Evolutionary conservation across 2,329 filamentous ascomycete species (phyloP), one percentile per base, ranked within the genome.

Genomic region (Pseudogymnoascus sp.): DNA sequence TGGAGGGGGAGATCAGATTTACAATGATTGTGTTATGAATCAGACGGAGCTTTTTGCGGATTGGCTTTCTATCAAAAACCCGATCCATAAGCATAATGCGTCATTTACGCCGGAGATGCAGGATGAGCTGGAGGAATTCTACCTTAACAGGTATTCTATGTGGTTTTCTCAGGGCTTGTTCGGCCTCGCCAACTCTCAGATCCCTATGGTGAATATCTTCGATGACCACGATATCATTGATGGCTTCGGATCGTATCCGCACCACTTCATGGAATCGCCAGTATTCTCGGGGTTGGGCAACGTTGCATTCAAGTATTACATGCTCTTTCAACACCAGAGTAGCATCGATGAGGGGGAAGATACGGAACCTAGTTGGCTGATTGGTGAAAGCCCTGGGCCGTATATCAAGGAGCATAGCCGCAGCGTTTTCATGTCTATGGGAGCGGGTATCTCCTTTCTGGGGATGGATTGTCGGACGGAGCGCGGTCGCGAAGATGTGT

Each of bases 141-240:
- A 96, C 71, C 81, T 99, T 0, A 84, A 96, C 64, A 85, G 90
- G 18, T 99, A 99, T 71, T 86, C 87, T 65, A 89, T 88, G 82
- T 99, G 95, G 93, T 99, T 97, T 75, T 97, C 93, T 0, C 93
- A 96, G 71, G 95, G 96, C 0, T 78, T 97, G 4, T 99, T 97
- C 71, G 86, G 89, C n/a, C 84, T 99, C 72, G 95, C 93, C 4
- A 93, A 89, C 69, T 89, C 90, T 1, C 93, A 97, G 73, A 97
- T 99, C 53, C 93, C 95, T 7, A 97, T 97, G 93, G 85, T 99
- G 70, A 99, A 99, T 74, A 93, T 99, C 75, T 97, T 90, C 81
- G 93, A 97, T 74, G 95, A 97, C 70, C 95, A 97, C 73, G 90
- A 95, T 69, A 89, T 93, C 69, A 93, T 93, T 67, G 89, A 93